phyloP scores from a whole-genome alignment of 2,329 filamentous ascomycete genomes.

The Metarhizium guizhouense region DNA sequence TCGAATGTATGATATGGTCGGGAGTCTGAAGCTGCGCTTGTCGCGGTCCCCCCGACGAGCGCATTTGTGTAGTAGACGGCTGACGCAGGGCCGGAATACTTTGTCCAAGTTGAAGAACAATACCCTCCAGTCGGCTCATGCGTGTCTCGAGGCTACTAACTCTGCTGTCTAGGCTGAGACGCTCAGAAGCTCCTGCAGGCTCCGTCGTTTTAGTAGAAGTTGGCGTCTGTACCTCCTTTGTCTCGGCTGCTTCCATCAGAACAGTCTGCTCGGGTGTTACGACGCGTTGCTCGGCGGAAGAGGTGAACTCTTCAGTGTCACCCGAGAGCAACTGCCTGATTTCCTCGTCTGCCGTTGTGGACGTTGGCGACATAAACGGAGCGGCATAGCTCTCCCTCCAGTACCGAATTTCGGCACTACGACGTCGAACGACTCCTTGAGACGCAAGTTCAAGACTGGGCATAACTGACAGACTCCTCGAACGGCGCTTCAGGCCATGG shows the following conservation, averaged over 20 bases:
- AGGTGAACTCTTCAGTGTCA: conserved; percentile 15
- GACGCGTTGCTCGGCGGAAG: neutral
- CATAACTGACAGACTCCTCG: conserved; percentile 50
- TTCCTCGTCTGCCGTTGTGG: conserved; percentile 33
- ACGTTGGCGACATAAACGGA: conserved; percentile 40
- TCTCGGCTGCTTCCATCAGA: neutral
- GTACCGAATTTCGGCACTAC: conserved; percentile 55
- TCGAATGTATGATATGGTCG: neutral
- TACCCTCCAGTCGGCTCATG: conserved; percentile 43
- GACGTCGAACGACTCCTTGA: conserved; percentile 32
- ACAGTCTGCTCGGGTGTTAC: neutral
- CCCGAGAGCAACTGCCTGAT: conserved; percentile 18
- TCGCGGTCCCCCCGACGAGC: conserved; percentile 8
- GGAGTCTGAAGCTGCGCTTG: neutral
- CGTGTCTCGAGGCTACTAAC: conserved; percentile 42
- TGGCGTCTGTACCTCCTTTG: neutral
- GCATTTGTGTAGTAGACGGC: conserved; percentile 17
- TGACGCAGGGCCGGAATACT: conserved; percentile 30
- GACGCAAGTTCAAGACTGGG: conserved; percentile 25
- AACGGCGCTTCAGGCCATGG: conserved; percentile 41
- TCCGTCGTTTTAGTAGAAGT: neutral
- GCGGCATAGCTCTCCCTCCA: conserved; percentile 54
- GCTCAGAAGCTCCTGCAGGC: conserved; percentile 22
- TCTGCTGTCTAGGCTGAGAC: conserved; percentile 43
- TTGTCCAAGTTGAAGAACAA: conserved; percentile 41